Evolutionary conservation across 768 basidiomycete genomes (phyloP), one percentile per base, ranked within the genome.

Genomic region (Dacryopinax primogenitus): DNA sequence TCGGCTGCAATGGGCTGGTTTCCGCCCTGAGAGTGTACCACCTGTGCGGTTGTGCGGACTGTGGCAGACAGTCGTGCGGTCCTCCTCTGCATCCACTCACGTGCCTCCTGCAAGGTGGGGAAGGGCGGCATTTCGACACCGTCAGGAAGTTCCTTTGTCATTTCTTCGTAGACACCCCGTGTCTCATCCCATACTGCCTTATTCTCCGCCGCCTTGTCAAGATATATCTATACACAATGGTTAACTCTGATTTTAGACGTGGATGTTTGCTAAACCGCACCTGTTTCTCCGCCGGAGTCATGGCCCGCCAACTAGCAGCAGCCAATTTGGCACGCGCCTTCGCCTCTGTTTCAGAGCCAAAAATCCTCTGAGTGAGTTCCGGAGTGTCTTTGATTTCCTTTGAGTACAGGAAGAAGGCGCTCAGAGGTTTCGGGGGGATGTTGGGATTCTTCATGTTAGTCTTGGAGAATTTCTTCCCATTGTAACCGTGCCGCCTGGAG

Each of bases 361-460:
- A 95, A 6, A 95, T 85, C 13, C 86, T 86, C 66, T 73, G 79
- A 11, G 90, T 88, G n/a, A 94, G 76, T 35, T 78, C 77, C 1
- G 84, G 82, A 71, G 89, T 85, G 63, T 88, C 86, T 67, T 93
- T 81, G 69, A 96, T 96, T 47, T 86, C 84, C 74, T 93, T 92
- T 68, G 95, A 74, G 79, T 93, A 96, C 86, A 94, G 89, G 69
- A 96, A 95, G 72, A 95, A 96, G 0, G 93, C 92, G 72, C 85
- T 87, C 45, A 95, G 83, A 4, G 93, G 93, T 73, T 95, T 95
- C 84, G 92, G 94, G 1, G 93, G 93, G 7, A 92, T 93, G 72
- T 96, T 95, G 34, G 92, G 92, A 73, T 96, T 92, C 78, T 94
- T 95, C 76, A 96, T 88, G 74, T 96, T 96, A 69, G 87, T 87